Percentiles rank a stretch among this genome's conserved stretches.
These are phyloP conservation scores for Zygoascus flipseniorum DNA, from an alignment of 805 yeast genomes.

Conservation along the genomic window DNA sequence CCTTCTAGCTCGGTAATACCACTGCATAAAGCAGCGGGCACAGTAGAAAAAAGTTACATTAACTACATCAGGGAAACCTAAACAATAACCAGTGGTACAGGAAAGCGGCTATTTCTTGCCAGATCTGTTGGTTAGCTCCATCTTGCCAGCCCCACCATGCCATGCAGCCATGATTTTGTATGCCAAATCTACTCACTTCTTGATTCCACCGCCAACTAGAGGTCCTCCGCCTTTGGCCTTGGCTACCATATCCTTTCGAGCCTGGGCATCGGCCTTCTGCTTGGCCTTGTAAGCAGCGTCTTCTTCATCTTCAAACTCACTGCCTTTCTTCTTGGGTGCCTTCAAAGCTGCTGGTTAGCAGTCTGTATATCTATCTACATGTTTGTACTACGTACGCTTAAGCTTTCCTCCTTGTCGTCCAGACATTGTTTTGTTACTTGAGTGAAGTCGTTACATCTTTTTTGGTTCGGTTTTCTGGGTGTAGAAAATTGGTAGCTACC, in stretches of 20 bases:
- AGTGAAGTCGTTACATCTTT: too few species aligned
- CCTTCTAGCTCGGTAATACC: too few species aligned
- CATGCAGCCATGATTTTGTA: too few species aligned
- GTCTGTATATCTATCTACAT: not conserved
- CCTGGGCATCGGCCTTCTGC: constrained; percentile 91
- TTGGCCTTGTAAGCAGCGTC: constrained; percentile 86
- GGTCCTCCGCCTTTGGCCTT: constrained; percentile 89
- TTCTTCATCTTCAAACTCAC: constrained; percentile 66
- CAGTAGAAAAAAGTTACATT: too few species aligned
- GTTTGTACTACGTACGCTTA: constrained; percentile 49
- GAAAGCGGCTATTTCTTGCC: constrained; percentile 13
- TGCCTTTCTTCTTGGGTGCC: constrained; percentile 76
- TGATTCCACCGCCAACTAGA: constrained; percentile 87
- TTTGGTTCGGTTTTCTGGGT: too few species aligned
- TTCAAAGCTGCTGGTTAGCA: constrained; percentile 40
- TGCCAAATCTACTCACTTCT: constrained; percentile 44
- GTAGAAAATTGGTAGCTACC: too few species aligned
- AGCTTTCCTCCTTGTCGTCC: constrained; percentile 97
- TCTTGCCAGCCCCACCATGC: too few species aligned
- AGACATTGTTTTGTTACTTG: constrained; percentile 46
- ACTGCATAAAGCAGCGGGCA: too few species aligned
- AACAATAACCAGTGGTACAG: not conserved
- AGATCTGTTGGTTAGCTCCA: constrained; percentile 9
- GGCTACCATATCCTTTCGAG: constrained; percentile 82
- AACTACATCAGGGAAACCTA: not conserved